Conservation (phyloP, 169 alveolate species). For the Neospora caninum region DNA sequence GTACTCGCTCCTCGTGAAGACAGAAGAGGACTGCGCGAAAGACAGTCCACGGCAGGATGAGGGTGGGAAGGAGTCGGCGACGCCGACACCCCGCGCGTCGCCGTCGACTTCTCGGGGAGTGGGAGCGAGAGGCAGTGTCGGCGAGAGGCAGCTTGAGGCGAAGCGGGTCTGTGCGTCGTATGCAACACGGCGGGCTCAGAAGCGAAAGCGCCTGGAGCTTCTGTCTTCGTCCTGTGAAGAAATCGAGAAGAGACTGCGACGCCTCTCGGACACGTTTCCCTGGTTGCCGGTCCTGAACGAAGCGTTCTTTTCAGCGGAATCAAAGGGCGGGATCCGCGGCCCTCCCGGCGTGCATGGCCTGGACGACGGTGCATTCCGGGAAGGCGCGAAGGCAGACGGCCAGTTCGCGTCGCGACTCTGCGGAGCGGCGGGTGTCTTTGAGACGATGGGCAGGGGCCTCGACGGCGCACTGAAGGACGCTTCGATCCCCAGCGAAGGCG, state of each 20-base stretch:
- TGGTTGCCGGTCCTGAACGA: slow-evolving; percentile 26
- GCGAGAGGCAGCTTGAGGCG: not conserved
- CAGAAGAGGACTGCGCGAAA: not conserved
- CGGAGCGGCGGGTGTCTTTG: not conserved
- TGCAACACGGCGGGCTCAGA: not conserved
- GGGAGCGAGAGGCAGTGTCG: not conserved
- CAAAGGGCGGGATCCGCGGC: not conserved
- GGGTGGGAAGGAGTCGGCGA: not conserved
- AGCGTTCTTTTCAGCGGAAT: not conserved
- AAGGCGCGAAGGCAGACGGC: not conserved
- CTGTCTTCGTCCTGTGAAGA: slow-evolving; percentile 15
- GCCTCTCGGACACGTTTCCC: not conserved
- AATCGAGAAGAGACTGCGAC: not conserved
- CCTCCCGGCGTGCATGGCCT: not conserved
- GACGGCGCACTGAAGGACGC: not conserved
- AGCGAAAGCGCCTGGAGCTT: not conserved
- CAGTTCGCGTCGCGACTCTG: not conserved
- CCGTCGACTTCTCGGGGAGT: not conserved
- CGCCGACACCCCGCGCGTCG: not conserved
- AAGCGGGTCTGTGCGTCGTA: not conserved
- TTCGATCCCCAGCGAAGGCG: not conserved
- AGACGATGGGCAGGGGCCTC: not conserved
- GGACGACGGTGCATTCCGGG: not conserved
- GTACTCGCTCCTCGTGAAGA: not conserved
- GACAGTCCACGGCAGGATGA: not conserved